These are phyloP conservation scores for Thuidium tamariscinum DNA, from an alignment of 225 moss, liverwort and hornwort genomes.

Conservation along the genomic window DNA sequence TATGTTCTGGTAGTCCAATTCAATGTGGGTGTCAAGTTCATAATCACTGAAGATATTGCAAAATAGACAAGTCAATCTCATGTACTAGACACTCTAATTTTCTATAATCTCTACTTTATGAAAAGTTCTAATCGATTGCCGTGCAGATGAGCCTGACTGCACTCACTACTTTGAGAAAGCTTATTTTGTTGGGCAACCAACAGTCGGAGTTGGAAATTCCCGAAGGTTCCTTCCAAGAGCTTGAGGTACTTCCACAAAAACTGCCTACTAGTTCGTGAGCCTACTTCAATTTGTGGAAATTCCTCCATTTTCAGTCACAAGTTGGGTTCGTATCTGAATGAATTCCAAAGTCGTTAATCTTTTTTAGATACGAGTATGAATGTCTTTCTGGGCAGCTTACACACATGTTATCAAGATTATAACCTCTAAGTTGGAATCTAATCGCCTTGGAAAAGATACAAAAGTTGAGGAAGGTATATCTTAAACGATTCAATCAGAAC, in stretches of 20 bases:
- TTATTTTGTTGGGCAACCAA: conserved; percentile 26
- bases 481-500: not conserved
- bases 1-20: not conserved
- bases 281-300: not conserved
- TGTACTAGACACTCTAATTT: not conserved
- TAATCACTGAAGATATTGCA: not conserved
- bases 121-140: not conserved
- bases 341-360: not conserved
- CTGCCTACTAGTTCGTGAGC: not conserved
- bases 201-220: conserved; percentile 16
- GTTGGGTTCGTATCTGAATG: not conserved
- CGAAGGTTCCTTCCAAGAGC: conserved; percentile 17
- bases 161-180: conserved; percentile 17
- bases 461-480: conserved; percentile 19
- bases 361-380: not conserved
- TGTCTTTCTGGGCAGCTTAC: not conserved
- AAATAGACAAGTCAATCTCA: not conserved
- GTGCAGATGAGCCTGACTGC: conserved; percentile 11
- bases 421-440: not conserved
- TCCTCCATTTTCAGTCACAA: not conserved
- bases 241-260: conserved; percentile 17
- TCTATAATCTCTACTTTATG: not conserved
- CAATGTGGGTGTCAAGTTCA: not conserved
- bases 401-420: not conserved
- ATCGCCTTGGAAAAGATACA: conserved; percentile 8